Evolutionary conservation across 2,329 filamentous ascomycete species (phyloP).

Genomic region (Cordyceps cateniannulata): DNA sequence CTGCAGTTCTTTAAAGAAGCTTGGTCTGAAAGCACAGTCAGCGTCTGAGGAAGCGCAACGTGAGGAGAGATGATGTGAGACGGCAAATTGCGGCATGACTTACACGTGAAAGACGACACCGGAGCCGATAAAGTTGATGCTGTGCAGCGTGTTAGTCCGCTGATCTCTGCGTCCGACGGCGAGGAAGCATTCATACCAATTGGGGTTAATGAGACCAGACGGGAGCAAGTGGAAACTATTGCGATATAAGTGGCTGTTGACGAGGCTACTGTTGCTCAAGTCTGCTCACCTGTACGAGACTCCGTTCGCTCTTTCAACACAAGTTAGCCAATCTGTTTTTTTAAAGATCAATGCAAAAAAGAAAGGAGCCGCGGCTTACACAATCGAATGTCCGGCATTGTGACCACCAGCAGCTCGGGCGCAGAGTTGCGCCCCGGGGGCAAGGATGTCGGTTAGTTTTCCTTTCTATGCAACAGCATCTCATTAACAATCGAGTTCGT

Average conservation of each 20-base stretch:
- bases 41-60: no score
- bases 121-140: slow-evolving; percentile 68
- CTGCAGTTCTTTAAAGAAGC: slow-evolving; percentile 35
- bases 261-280: background rate
- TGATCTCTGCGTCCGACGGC: no score
- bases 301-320: slow-evolving; percentile 21
- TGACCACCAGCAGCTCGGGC: slow-evolving; percentile 24
- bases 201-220: slow-evolving; percentile 64
- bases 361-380: slow-evolving; percentile 15
- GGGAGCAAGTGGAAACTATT: slow-evolving; percentile 56
- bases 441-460: slow-evolving; percentile 30
- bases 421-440: slow-evolving; percentile 25
- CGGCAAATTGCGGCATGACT: slow-evolving; percentile 12
- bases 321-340: background rate
- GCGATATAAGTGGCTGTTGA: slow-evolving; percentile 5
- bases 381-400: slow-evolving; percentile 19
- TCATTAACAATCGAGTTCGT: no score
- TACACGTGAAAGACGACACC: slow-evolving; percentile 59
- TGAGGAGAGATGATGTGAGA: no score
- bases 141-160: background rate
- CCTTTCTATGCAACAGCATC: slow-evolving; percentile 23
- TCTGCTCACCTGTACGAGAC: slow-evolving; percentile 29
- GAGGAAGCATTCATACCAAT: no score
- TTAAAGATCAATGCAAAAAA: background rate
- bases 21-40: no score